These are phyloP conservation scores for Gynostemma pentaphyllum DNA, from an alignment of 306 rosid species.

Conservation along the genomic window DNA sequence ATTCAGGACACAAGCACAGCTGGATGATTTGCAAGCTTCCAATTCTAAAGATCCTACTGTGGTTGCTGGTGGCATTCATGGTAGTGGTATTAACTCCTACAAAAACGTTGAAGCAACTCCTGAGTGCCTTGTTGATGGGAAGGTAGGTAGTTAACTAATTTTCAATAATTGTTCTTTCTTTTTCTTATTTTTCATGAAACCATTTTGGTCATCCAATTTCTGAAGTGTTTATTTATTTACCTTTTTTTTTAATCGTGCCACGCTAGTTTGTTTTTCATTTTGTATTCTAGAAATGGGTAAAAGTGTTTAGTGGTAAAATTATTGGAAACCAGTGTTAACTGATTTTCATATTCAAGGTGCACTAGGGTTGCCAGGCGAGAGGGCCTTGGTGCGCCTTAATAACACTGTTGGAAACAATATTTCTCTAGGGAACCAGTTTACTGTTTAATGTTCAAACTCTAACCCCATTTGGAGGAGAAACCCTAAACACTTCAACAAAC, in stretches of 20 bases:
- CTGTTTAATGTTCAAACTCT: too few relatives aligned
- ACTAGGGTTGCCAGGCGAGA: too few relatives aligned
- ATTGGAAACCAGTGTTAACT: too few relatives aligned
- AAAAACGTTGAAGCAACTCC: slow-evolving; percentile 43
- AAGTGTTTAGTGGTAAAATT: not conserved
- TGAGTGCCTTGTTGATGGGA: slow-evolving; percentile 45
- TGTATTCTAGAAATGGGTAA: not conserved
- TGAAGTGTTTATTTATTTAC: not conserved
- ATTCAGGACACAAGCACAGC: slow-evolving; percentile 80
- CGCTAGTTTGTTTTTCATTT: not conserved
- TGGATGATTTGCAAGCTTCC: slow-evolving; percentile 50
- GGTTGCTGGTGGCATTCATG: slow-evolving; percentile 36
- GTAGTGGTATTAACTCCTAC: slow-evolving; percentile 49
- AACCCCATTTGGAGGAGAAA: too few relatives aligned
- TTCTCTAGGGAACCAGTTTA: not conserved
- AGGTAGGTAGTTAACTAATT: slow-evolving; percentile 34
- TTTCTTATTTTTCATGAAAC: not conserved
- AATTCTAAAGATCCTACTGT: slow-evolving; percentile 36
- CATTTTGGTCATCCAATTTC: not conserved
- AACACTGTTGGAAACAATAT: not conserved
- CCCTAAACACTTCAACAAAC: too few relatives aligned
- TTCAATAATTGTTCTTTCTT: slow-evolving; percentile 6
- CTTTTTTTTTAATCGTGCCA: too few relatives aligned
- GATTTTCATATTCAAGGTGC: too few relatives aligned
- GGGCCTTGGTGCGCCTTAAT: too few relatives aligned